These are phyloP conservation scores for Thermomucor indicae-seudaticae DNA, from an alignment of 371 early-diverging fungal species.

Conservation along the genomic window DNA sequence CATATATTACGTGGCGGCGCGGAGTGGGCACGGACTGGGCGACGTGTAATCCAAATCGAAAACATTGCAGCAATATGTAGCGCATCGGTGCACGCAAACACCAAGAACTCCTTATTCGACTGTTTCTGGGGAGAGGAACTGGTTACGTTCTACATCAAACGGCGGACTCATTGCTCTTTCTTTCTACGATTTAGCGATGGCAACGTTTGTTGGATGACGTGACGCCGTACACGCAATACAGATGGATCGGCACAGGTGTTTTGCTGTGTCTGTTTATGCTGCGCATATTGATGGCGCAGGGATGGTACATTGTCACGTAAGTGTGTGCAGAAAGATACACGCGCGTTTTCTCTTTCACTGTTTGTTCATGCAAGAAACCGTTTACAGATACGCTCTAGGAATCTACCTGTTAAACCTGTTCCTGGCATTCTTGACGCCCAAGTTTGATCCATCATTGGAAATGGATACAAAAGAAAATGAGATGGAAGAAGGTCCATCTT, in stretches of 20 bases:
- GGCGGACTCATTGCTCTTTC: not conserved
- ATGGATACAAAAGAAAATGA: slow-evolving; percentile 69
- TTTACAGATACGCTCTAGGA: slow-evolving; percentile 63
- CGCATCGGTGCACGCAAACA: not conserved
- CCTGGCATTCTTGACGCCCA: slow-evolving; percentile 93
- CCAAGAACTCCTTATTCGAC: not conserved
- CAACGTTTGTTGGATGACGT: slow-evolving; percentile 75
- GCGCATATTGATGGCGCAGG: slow-evolving; percentile 80
- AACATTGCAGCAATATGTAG: too few relatives aligned
- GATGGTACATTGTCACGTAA: slow-evolving; percentile 94
- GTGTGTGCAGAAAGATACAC: slow-evolving; percentile 1
- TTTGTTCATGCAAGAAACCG: too few relatives aligned
- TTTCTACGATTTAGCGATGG: slow-evolving; percentile 36
- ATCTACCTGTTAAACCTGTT: slow-evolving; percentile 95
- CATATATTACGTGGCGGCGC: too few relatives aligned
- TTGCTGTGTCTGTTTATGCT: slow-evolving; percentile 70
- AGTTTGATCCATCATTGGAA: slow-evolving; percentile 88
- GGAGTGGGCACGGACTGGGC: too few relatives aligned
- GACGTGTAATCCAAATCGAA: too few relatives aligned
- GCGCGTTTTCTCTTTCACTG: too few relatives aligned
- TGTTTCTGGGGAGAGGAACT: not conserved
- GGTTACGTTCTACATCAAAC: not conserved
- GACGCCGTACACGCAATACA: slow-evolving; percentile 68
- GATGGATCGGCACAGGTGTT: slow-evolving; percentile 73
- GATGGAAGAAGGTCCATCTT: slow-evolving; percentile 68